Conservation (phyloP, 441 rosid genomes). For the Metrosideros polymorpha region DNA sequence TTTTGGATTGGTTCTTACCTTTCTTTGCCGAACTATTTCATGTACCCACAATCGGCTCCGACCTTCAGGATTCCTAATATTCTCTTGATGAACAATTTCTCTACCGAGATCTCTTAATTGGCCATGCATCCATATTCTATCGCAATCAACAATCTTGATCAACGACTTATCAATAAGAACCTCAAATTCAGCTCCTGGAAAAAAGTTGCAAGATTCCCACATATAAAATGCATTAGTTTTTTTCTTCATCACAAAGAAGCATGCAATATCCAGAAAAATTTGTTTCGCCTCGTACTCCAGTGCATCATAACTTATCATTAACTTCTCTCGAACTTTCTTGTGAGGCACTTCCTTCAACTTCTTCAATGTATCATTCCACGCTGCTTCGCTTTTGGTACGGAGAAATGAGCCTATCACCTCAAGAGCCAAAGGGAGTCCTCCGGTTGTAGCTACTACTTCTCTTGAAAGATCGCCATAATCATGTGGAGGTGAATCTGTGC, state of each 20-base stretch:
- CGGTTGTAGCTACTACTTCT: fast-evolving
- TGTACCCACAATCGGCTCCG: not conserved
- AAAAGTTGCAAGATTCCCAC: not conserved
- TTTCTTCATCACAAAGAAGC: not conserved
- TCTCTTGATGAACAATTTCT: not conserved
- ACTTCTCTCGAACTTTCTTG: not conserved
- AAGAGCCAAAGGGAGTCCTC: not conserved
- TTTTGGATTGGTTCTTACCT: not conserved
- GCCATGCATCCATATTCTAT: conserved; percentile 1
- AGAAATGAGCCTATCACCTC: not conserved
- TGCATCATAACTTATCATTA: not conserved
- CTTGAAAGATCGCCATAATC: not conserved
- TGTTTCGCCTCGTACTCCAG: fast-evolving
- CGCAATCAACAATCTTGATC: not conserved
- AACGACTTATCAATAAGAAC: not conserved
- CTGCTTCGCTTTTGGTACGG: not conserved
- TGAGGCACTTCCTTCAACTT: not conserved
- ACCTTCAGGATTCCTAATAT: not conserved
- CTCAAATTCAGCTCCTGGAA: not conserved
- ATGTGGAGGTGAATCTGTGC: fast-evolving
- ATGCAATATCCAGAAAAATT: not conserved
- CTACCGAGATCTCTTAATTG: not conserved
- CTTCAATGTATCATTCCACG: not conserved
- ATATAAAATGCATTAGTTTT: not conserved
- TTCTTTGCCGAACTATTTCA: not conserved